phyloP scores from a whole-genome alignment of 441 rosid genomes.

The Dalechampia spathulata region DNA sequence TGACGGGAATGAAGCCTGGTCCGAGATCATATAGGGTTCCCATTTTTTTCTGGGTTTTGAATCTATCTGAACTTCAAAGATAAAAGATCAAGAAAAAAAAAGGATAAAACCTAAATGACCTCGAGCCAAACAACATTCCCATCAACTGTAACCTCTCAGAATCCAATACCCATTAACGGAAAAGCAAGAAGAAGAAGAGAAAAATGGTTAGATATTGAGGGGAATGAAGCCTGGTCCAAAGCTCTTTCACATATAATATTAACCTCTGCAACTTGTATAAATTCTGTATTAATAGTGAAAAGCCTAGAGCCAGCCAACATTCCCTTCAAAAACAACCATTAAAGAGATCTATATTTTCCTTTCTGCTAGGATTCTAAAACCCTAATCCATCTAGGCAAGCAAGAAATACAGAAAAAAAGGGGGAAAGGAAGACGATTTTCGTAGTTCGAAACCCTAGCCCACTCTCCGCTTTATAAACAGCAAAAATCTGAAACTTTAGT shows the following conservation, averaged over 20 bases:
- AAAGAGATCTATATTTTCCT: too few species aligned
- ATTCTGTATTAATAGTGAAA: too few species aligned
- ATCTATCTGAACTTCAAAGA: neutral
- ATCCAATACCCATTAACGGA: neutral
- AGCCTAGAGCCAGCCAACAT: neutral
- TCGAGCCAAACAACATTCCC: constrained; percentile 64
- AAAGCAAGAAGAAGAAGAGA: neutral
- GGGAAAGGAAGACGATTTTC: neutral
- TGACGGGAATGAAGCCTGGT: constrained; percentile 65
- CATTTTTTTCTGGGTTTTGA: neutral
- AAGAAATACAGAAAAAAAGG: too few species aligned
- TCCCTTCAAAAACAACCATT: constrained; percentile 10
- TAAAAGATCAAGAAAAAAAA: too few species aligned
- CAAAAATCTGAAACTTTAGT: neutral
- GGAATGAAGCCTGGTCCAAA: constrained; percentile 14
- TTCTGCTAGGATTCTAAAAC: neutral
- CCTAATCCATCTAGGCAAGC: too few species aligned
- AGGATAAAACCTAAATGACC: constrained; percentile 29
- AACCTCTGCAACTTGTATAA: neutral
- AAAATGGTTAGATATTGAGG: constrained; percentile 10
- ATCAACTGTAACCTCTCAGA: constrained; percentile 32
- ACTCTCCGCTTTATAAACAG: constrained; percentile 2
- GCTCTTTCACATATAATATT: neutral
- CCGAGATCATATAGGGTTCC: constrained; percentile 32
- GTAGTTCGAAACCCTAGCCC: constrained; percentile 6